phyloP scores from a whole-genome alignment of 306 rosid genomes.

The Hippophae tibetana region DNA sequence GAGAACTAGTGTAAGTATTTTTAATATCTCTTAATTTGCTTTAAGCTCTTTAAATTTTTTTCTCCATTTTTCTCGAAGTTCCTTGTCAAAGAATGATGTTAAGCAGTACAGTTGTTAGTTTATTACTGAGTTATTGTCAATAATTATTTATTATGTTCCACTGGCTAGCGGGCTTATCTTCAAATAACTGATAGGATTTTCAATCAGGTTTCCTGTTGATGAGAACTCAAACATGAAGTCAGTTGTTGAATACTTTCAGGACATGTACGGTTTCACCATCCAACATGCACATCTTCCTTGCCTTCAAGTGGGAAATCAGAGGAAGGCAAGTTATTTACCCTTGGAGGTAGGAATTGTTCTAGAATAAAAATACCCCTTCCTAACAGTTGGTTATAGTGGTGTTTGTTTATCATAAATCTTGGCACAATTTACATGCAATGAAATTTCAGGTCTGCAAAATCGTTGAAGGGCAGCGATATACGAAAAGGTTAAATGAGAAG shows the following conservation, averaged over 20 bases:
- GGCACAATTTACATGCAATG: slow-evolving; percentile 7
- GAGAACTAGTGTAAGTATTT: slow-evolving; percentile 76
- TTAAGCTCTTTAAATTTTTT: background rate
- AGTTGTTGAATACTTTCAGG: slow-evolving; percentile 92
- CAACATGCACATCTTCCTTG: slow-evolving; percentile 94
- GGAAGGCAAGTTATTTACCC: slow-evolving; percentile 92
- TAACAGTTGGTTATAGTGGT: background rate
- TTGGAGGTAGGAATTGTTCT: slow-evolving; percentile 64
- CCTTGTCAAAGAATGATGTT: too few relatives aligned
- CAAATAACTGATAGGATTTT: slow-evolving; percentile 5
- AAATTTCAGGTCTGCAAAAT: slow-evolving; percentile 85
- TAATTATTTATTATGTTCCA: background rate
- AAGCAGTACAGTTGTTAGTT: too few relatives aligned
- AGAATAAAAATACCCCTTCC: slow-evolving; percentile 1
- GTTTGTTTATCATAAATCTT: background rate
- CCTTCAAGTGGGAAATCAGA: slow-evolving; percentile 98
- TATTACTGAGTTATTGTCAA: too few relatives aligned
- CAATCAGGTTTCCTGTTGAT: slow-evolving; percentile 82
- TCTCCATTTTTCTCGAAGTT: too few relatives aligned
- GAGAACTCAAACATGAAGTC: slow-evolving; percentile 92
- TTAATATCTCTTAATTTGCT: slow-evolving; percentile 4
- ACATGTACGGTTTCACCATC: slow-evolving; percentile 94
- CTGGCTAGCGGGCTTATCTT: too few relatives aligned
- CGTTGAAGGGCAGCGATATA: slow-evolving; percentile 93
- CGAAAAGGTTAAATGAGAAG: slow-evolving; percentile 87